Evolutionary conservation across 1,284 basidiomycete genomes (phyloP).

Genomic region (Moniliella sp.): DNA sequence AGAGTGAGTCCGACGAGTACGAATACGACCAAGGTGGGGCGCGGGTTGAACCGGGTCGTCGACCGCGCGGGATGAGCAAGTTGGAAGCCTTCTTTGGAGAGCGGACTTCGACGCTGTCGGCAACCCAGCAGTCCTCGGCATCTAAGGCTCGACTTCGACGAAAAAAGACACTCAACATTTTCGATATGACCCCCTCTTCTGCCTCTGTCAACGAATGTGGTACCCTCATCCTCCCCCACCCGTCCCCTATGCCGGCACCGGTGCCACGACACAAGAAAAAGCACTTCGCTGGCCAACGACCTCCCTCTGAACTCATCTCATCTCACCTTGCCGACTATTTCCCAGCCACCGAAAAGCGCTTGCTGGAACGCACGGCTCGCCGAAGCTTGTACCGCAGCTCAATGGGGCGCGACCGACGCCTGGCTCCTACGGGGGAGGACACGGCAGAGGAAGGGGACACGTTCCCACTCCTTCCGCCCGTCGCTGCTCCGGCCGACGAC

Average conservation of each 20-base stretch:
- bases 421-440: conserved; percentile 13
- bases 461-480: conserved; percentile 13
- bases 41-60: no score
- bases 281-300: conserved; percentile 96
- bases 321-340: conserved; percentile 90
- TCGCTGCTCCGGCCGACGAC: conserved; percentile 7
- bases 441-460: conserved; percentile 6
- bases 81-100: conserved; percentile 46
- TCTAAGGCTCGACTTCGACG: no score
- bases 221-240: no score
- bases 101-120: no score
- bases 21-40: no score
- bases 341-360: conserved; percentile 64
- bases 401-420: conserved; percentile 1
- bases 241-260: conserved; percentile 2
- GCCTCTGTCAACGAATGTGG: no score
- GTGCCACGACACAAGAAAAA: conserved; percentile 42
- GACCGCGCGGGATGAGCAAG: no score
- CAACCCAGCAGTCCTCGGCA: no score
- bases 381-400: conserved; percentile 20
- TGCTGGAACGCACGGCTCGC: conserved; percentile 20
- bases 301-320: conserved; percentile 88
- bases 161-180: no score
- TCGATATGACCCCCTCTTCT: no score
- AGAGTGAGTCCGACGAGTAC: no score